Base-by-base conservation (phyloP, 495 filamentous ascomycete genomes). In the Penicillium antarcticum region DNA sequence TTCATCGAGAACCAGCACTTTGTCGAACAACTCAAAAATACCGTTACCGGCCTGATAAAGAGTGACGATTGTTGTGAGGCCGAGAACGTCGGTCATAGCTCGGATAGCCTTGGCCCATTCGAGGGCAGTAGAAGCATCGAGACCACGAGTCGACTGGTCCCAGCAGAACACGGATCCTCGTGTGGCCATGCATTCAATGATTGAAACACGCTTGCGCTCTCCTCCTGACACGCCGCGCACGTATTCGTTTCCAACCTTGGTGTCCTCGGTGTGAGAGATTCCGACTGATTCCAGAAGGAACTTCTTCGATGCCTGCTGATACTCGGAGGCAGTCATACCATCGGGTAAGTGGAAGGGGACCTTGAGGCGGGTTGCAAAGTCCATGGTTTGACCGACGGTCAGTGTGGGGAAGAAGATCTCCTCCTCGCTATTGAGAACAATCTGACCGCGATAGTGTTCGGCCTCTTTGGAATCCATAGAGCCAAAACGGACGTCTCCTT, bases 211-310 rank as follows among this genome's bases (percentile, higher is more conserved):
- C 61, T 88, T 88, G 44, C 90, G 82, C 67, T 95, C 90, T 36
- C 89, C 89, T 34, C 89, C 89, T 4, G 85, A 89, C n/a, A 95
- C 82, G 57, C 89, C 89, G 18, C 89, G 87, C 35, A 91, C 78
- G 52, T 83, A 88, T 5, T 83, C 80, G 52, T 90, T 86, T 10
- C 89, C 89, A 16, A 94, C 87, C 52, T 90, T 85, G 0, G 89
- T 95, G 58, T 88, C 75, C n/a, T 78, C 75, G 0, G 88, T 92
- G 60, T 94, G 88, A 51, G 88, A 80, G 41, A 92, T 92, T 40
- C 87, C 87, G 42, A 85, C 67, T 16, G 86, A 78, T 43, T 84
- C 81, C 5, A 90, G 76, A 14, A 91, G 74, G 50, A 86, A 91
- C 48, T 84, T 81, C 58, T 92, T 87, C 1, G 60, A 61, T 35